Percentiles rank a stretch among this genome's conserved stretches.
Conservation (phyloP, 352 stramenopile species). For the Globisporangium irregulare region DNA sequence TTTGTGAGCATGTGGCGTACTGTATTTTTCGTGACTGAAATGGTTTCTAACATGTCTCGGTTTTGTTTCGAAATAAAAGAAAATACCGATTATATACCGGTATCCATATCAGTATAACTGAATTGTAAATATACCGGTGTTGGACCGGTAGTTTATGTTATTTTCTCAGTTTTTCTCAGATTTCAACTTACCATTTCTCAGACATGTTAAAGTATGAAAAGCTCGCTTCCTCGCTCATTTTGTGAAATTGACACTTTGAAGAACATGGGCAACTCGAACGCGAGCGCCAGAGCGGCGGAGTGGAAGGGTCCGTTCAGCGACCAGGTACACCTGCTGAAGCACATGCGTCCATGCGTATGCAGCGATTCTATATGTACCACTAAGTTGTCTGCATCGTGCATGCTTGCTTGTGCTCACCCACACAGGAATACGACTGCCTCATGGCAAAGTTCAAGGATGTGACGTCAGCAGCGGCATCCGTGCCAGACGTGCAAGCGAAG, state of each 20-base stretch:
- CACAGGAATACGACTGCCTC: conserved; percentile 69
- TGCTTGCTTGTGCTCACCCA: too few relatives aligned
- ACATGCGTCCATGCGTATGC: not conserved
- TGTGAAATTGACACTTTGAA: conserved; percentile 2
- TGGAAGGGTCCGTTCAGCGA: conserved; percentile 86
- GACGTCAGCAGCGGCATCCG: conserved; percentile 20
- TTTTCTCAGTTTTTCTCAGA: not conserved
- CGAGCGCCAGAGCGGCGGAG: conserved; percentile 19
- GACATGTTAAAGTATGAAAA: not conserved
- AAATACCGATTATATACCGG: not conserved
- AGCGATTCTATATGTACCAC: not conserved
- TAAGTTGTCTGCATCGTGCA: too few relatives aligned
- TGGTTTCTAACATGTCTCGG: not conserved
- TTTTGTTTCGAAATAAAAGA: not conserved
- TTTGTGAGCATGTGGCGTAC: not conserved
- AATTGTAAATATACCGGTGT: too few relatives aligned
- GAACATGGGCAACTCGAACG: conserved; percentile 42
- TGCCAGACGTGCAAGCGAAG: conserved; percentile 25
- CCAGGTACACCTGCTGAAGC: conserved; percentile 26
- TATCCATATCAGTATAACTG: not conserved
- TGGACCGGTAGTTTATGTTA: not conserved
- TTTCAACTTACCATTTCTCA: not conserved
- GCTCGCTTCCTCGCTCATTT: not conserved
- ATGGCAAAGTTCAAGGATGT: conserved; percentile 41
- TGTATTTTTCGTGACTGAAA: not conserved